These are phyloP conservation scores for Sphagnum fallax DNA, from an alignment of 228 moss, liverwort and hornwort species.

Conservation along the genomic window DNA sequence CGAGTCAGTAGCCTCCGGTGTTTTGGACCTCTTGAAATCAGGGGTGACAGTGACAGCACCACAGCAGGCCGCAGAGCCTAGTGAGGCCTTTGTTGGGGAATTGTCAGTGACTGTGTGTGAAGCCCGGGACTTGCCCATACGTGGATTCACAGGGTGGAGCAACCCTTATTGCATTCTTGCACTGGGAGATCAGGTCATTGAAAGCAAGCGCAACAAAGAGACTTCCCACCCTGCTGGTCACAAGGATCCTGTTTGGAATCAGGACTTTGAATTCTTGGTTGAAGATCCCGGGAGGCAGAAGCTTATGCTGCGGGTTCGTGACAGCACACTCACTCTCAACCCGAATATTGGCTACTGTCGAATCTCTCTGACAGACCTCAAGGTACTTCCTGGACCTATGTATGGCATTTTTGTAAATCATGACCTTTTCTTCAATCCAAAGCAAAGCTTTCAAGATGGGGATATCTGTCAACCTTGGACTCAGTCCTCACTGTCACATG, in stretches of 20 bases:
- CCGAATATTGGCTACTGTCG: constrained; percentile 86
- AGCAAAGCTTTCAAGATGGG: too few relatives aligned
- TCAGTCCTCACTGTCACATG: too few relatives aligned
- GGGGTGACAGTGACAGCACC: constrained; percentile 57
- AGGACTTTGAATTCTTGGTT: constrained; percentile 81
- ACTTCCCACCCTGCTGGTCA: constrained; percentile 89
- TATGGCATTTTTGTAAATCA: not conserved
- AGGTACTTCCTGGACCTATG: constrained; percentile 13
- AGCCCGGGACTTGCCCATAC: constrained; percentile 71
- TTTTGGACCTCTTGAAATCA: constrained; percentile 78
- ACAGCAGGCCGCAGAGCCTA: constrained; percentile 60
- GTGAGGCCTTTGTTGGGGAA: constrained; percentile 89
- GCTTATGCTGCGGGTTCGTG: constrained; percentile 71
- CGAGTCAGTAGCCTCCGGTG: constrained; percentile 74
- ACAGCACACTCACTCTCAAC: constrained; percentile 81
- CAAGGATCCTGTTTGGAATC: constrained; percentile 97
- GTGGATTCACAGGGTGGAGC: constrained; percentile 86
- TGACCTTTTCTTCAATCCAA: too few relatives aligned
- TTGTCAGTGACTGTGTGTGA: constrained; percentile 92
- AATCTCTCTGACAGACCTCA: constrained; percentile 75
- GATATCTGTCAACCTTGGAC: too few relatives aligned
- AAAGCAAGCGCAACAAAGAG: constrained; percentile 95
- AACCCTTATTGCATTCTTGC: constrained; percentile 88
- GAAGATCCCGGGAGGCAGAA: constrained; percentile 74
- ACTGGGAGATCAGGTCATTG: constrained; percentile 79